These are phyloP conservation scores for Acanthamoeba lenticulata DNA, from an alignment of 208 protist species.

Conservation along the genomic window DNA sequence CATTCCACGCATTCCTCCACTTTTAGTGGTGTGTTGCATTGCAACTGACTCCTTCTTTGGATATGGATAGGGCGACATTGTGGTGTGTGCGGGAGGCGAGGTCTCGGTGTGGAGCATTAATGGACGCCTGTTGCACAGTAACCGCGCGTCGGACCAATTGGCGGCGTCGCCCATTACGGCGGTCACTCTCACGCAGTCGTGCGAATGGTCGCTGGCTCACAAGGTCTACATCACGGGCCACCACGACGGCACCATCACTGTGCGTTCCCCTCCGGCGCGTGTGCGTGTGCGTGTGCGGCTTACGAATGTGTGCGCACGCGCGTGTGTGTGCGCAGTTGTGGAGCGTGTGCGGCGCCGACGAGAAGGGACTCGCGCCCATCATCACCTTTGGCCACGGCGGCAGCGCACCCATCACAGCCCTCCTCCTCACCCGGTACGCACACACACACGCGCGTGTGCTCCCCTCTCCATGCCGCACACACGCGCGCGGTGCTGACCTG, in stretches of 20 bases:
- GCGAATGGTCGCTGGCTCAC: not conserved
- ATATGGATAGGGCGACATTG: constrained; percentile 43
- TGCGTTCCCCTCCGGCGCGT: not conserved
- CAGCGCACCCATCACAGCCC: not conserved
- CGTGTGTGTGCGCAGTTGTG: not conserved
- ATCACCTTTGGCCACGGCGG: not conserved
- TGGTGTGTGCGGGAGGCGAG: not conserved
- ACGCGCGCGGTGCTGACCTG: not conserved
- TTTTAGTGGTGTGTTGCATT: too few relatives aligned
- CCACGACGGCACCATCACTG: constrained; percentile 48
- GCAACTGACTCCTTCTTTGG: too few relatives aligned
- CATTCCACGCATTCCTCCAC: too few relatives aligned
- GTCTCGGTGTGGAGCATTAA: constrained; percentile 35
- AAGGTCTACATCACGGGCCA: constrained; percentile 54
- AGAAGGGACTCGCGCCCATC: not conserved
- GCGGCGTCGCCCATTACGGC: constrained; percentile 14
- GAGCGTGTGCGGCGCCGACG: not conserved
- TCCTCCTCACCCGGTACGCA: not conserved
- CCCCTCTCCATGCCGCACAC: not conserved
- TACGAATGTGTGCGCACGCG: not conserved
- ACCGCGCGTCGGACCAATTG: not conserved
- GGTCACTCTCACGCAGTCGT: not conserved
- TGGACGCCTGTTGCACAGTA: not conserved
- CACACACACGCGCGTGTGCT: not conserved
- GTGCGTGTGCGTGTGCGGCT: not conserved